These are phyloP conservation scores for Linnemannia hyalina DNA, from an alignment of 192 early-diverging fungal genomes.

Conservation along the genomic window DNA sequence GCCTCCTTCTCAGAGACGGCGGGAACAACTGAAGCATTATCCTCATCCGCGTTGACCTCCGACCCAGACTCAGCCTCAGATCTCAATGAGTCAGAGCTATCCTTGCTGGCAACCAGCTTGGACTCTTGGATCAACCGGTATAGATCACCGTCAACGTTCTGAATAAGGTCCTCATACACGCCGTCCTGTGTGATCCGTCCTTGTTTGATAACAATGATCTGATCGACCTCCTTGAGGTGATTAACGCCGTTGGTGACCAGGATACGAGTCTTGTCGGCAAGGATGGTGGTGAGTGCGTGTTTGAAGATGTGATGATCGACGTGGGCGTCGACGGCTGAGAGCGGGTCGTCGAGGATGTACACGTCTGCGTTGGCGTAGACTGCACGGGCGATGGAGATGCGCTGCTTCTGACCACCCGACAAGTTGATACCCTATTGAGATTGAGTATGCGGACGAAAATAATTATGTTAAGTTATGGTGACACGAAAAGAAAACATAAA, in stretches of 20 bases:
- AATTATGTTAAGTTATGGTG: neutral
- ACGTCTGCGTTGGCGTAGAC: slow-evolving; percentile 90
- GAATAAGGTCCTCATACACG: slow-evolving; percentile 72
- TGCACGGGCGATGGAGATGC: slow-evolving; percentile 74
- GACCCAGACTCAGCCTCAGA: neutral
- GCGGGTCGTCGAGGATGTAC: slow-evolving; percentile 64
- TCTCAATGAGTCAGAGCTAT: neutral
- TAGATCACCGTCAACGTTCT: slow-evolving; percentile 64
- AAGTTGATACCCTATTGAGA: slow-evolving; percentile 79
- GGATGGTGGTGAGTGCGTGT: slow-evolving; percentile 54
- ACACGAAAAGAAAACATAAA: slow-evolving; percentile 57
- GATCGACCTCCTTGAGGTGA: slow-evolving; percentile 75
- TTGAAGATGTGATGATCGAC: slow-evolving; percentile 67
- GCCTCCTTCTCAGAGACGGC: neutral
- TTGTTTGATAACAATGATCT: slow-evolving; percentile 76
- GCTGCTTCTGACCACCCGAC: slow-evolving; percentile 92
- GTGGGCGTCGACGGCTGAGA: slow-evolving; percentile 75
- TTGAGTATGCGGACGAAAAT: neutral
- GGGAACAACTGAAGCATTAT: neutral
- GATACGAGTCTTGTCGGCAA: slow-evolving; percentile 81
- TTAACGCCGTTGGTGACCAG: slow-evolving; percentile 85
- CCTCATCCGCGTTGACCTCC: neutral
- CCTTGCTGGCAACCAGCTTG: slow-evolving; percentile 4
- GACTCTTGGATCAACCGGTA: slow-evolving; percentile 67
- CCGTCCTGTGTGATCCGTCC: slow-evolving; percentile 76